A percentile compares a stretch with the other conserved stretches of the same genome.
Evolutionary conservation across 108 stramenopile genomes (phyloP).

Genomic region (Schizochytrium sp.): DNA sequence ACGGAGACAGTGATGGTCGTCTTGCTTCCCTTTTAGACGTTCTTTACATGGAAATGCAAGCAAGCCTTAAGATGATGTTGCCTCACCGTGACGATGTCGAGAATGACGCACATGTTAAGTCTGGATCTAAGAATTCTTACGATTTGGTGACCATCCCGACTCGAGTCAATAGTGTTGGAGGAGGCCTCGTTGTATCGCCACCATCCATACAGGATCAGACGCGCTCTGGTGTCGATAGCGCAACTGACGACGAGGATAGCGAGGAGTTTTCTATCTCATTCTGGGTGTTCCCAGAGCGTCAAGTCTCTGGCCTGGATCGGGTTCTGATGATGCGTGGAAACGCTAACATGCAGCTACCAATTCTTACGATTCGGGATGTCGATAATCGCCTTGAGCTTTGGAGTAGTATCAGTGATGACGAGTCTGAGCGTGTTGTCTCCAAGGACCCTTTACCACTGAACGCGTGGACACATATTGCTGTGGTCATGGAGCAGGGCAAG

Average conservation of each 20-base stretch:
- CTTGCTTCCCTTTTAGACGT: conserved; percentile 57
- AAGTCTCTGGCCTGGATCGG: conserved; percentile 16
- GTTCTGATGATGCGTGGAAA: conserved; percentile 43
- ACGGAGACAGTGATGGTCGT: background rate
- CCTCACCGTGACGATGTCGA: background rate
- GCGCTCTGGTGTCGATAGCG: background rate
- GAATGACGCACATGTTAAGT: background rate
- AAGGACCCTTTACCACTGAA: conserved; percentile 66
- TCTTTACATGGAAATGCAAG: conserved; percentile 65
- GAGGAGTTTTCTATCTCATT: conserved; percentile 42
- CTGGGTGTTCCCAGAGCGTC: conserved; percentile 41
- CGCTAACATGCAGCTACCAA: background rate
- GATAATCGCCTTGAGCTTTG: conserved; percentile 38
- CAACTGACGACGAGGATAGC: background rate
- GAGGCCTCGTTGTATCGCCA: background rate
- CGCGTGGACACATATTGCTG: conserved; percentile 73
- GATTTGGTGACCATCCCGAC: conserved; percentile 7
- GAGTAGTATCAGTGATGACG: conserved; percentile 61
- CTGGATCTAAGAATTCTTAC: background rate
- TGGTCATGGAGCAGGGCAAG: conserved; percentile 71
- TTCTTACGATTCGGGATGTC: conserved; percentile 14
- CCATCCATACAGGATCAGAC: background rate
- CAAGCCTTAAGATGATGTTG: conserved; percentile 68
- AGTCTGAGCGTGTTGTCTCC: conserved; percentile 66
- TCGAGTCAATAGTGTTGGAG: conserved; percentile 25